Conservation (phyloP, 768 basidiomycete species). For the Antrodiella citrinella region DNA sequence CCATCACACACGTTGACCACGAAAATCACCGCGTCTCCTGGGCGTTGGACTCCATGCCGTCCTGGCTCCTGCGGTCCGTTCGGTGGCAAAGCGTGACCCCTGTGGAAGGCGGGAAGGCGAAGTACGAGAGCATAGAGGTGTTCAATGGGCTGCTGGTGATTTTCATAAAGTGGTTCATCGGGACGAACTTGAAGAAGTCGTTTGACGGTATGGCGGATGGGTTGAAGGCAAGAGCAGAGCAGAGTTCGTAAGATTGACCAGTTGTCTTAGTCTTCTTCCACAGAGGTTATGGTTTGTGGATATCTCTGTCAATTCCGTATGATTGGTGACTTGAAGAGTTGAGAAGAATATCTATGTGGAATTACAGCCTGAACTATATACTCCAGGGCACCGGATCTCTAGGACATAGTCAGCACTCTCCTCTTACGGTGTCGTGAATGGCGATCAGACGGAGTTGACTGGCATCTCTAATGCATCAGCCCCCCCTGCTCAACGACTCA, state of each 20-base stretch:
- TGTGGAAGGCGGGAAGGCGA: conserved; percentile 44
- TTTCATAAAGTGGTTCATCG: conserved; percentile 37
- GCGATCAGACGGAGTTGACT: too few relatives aligned
- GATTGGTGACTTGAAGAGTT: too few relatives aligned
- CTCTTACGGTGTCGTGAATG: too few relatives aligned
- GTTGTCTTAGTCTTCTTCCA: too few relatives aligned
- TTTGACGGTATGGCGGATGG: conserved; percentile 50
- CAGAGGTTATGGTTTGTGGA: too few relatives aligned
- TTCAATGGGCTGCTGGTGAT: conserved; percentile 52
- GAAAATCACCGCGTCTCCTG: conserved; percentile 52
- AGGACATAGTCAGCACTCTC: too few relatives aligned
- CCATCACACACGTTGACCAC: conserved; percentile 38
- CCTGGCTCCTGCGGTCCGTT: conserved; percentile 42
- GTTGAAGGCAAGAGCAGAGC: conserved; percentile 46
- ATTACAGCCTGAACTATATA: too few relatives aligned
- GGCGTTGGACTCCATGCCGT: conserved; percentile 32
- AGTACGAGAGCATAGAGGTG: conserved; percentile 57
- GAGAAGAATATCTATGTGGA: too few relatives aligned
- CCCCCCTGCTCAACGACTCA: too few relatives aligned
- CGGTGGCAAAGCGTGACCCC: conserved; percentile 55
- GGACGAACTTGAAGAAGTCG: conserved; percentile 33
- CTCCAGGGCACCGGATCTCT: too few relatives aligned
- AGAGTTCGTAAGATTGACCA: neutral
- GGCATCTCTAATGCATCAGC: too few relatives aligned
- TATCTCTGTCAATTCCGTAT: too few relatives aligned